Evolutionary conservation across 805 yeast genomes (phyloP).

Genomic region (Debaryomyces prosopidis): DNA sequence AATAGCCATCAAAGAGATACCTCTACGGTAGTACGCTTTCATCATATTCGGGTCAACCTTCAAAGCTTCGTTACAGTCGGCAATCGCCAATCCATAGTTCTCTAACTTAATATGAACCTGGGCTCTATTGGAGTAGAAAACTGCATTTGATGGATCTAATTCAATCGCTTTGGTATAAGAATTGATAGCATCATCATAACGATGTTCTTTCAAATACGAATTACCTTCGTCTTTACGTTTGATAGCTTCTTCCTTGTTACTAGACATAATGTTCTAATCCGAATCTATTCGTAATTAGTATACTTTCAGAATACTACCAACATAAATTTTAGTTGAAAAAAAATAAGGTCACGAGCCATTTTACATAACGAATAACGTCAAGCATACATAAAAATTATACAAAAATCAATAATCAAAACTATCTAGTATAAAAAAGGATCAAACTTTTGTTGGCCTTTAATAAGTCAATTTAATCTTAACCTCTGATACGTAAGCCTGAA

Average conservation of each 20-base stretch:
- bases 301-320: too few species aligned
- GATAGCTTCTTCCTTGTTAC: constrained; percentile 39
- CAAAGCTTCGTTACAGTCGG: constrained; percentile 75
- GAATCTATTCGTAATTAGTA: background rate
- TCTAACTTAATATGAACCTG: constrained; percentile 86
- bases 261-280: constrained; percentile 2
- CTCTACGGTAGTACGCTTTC: constrained; percentile 87
- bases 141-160: constrained; percentile 55
- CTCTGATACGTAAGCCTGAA: constrained; percentile 72
- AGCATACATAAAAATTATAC: background rate
- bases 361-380: background rate
- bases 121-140: constrained; percentile 83
- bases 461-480: constrained; percentile 4
- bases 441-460: background rate
- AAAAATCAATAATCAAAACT: background rate
- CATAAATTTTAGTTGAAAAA: background rate
- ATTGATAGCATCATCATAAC: constrained; percentile 64
- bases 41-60: constrained; percentile 63
- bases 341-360: background rate
- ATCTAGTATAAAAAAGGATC: background rate
- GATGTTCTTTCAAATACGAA: constrained; percentile 62
- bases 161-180: constrained; percentile 75
- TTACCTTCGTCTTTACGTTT: constrained; percentile 73
- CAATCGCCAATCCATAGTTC: constrained; percentile 79
- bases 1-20: constrained; percentile 75